Evolutionary conservation across 140 eudicot genomes (phyloP).

Genomic region (Artemisia princeps): DNA sequence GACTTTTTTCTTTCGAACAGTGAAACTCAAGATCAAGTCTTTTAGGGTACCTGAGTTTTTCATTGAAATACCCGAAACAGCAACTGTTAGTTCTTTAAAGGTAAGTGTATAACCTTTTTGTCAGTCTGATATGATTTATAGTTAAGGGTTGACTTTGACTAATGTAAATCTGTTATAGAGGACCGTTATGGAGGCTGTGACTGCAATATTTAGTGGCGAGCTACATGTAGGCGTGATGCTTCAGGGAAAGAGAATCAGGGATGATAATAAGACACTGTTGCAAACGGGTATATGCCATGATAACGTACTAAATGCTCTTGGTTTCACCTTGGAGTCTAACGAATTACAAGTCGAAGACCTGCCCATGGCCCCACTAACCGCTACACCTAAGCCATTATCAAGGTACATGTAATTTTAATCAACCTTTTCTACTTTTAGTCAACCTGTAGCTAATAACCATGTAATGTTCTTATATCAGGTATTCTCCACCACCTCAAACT

Average conservation of each 20-base stretch:
- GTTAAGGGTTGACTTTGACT: neutral
- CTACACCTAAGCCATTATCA: constrained; percentile 35
- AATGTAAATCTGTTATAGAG: constrained; percentile 37
- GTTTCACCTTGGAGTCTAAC: constrained; percentile 72
- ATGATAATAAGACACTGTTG: constrained; percentile 64
- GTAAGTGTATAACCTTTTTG: constrained; percentile 28
- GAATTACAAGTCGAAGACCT: constrained; percentile 39
- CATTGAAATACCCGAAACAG: constrained; percentile 80
- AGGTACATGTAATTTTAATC: constrained; percentile 34
- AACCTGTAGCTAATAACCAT: neutral
- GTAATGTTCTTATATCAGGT: constrained; percentile 32
- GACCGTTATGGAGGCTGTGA: constrained; percentile 80
- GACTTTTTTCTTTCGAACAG: constrained; percentile 32
- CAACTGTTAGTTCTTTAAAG: constrained; percentile 87
- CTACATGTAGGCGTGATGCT: constrained; percentile 65
- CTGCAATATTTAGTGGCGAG: constrained; percentile 77
- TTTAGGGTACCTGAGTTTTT: constrained; percentile 83
- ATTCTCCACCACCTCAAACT: constrained; percentile 35
- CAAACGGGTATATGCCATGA: constrained; percentile 75
- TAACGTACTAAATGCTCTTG: constrained; percentile 59
- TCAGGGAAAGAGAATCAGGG: constrained; percentile 80
- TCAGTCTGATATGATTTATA: neutral
- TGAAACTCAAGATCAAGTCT: constrained; percentile 87
- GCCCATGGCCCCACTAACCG: constrained; percentile 27
- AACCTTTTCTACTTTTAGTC: neutral